Evolutionary conservation across 2,329 filamentous ascomycete genomes (phyloP), one percentile per base, ranked within the genome.

Genomic region (Claviceps sp.): DNA sequence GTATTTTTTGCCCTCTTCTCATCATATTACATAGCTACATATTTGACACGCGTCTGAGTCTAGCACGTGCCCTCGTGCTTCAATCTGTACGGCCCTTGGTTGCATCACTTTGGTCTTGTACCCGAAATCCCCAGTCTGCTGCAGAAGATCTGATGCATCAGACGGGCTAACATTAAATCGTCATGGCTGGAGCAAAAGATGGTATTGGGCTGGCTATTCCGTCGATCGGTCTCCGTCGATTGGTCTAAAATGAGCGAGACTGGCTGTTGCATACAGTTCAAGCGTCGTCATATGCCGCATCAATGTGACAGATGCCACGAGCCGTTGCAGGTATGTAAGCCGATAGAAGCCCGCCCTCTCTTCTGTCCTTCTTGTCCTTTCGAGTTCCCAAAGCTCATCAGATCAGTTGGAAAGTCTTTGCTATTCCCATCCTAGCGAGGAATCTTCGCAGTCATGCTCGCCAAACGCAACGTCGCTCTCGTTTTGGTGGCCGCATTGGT

Each of bases 391-490:
- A 11, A 14, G 20, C 24, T 30, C 9, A 26, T 36, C 24, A 47
- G 41, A 13, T 7, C 7, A 16, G 30, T 40, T 49, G 51, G 26
- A 34, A 40, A 24, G 41, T 38, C 46, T 45, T 49, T 20, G 41
- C 34, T 18, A 14, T n/a, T 16, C 3, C 18, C 36, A 53, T 2
- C 5, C 14, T 14, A 40, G 38, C 36, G 18, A 18, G n/a, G 16
- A 34, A 24, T 26, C 16, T 37, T 18, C 37, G 47, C 47, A 43
- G 30, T 50, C 50, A 70, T 67, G 62, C 62, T 70, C 58, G 63
- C 62, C 58, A 71, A 66, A 61, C 55, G 70, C 58, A 65, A 62
- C 57, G 55, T 62, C 54, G 61, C 63, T 58, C 61, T 62, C 56
- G 60, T 63, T 54, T 55, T 69, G 46, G 2, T 30, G 26, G 26